Evolutionary conservation across 176 grass and related monocot genomes (phyloP), one percentile per base, ranked within the genome.

Genomic region (Ensete ventricosum): DNA sequence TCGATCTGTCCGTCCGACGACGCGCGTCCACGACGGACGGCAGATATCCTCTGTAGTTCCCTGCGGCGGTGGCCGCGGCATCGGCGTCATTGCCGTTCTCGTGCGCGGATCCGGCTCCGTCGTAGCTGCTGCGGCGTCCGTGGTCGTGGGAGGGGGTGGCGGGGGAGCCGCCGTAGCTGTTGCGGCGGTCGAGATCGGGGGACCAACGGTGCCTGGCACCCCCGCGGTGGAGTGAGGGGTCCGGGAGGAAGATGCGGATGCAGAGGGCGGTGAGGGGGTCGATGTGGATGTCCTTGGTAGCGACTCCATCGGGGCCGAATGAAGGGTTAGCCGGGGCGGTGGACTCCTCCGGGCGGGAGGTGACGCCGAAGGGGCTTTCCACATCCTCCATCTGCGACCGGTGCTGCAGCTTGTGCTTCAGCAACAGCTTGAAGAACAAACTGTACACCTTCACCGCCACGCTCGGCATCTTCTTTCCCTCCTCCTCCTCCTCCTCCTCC

Each of bases 361-460:
- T 88, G 76, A 92, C 64, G 23, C 89, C 92, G 71, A 89, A 92
- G 52, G 73, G 43, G 76, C 26, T 66, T 5, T 34, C 58, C 17
- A 50, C 71, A 0, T 57, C 52, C 26, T 50, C 7, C 10, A 1
- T 25, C 13, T 5, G 75, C n/a, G 22, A 63, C 67, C 62, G 50
- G 63, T 54, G 75, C 64, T 96, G 89, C 55, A 96, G 89, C 72
- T 87, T 87, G 87, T 92, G 92, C 76, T 88, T 90, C 23, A 96
- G 78, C 14, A 92, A 79, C 22, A 96, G 76, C 87, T 96, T 96
- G 89, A 96, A 96, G 89, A 96, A 96, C 64, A 96, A 89, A 81
- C 92, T 96, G 87, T 96, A 96, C 77, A 96, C 84, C 82, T 96
- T 89, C 67, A 96, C 92, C 67, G 82, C 92, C 75, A 96, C 82